These are phyloP conservation scores for Aschersonia sp. DNA, from an alignment of 2,329 filamentous ascomycete species.

Conservation along the genomic window DNA sequence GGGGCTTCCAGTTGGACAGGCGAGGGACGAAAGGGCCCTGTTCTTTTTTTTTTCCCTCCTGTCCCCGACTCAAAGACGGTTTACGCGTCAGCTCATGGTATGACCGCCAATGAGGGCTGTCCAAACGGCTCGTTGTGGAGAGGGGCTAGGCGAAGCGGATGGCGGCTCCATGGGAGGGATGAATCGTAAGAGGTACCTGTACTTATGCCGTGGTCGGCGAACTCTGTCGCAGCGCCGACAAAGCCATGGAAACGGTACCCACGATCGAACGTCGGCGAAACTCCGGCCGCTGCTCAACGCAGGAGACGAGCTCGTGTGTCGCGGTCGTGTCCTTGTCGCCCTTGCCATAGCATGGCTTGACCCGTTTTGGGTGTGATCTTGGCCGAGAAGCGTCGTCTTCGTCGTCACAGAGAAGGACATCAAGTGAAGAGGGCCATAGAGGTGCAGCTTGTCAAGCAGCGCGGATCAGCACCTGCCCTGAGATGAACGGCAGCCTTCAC, in stretches of 20 bases:
- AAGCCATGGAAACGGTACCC: background rate
- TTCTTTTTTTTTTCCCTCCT: background rate
- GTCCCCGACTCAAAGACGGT: constrained; percentile 10
- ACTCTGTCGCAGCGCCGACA: background rate
- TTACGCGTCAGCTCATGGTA: constrained; percentile 21
- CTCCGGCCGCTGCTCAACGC: no score
- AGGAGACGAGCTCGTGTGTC: no score
- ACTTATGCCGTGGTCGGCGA: background rate
- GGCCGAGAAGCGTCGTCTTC: no score
- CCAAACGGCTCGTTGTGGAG: constrained; percentile 2
- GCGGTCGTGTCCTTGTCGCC: no score
- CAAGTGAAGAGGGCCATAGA: no score
- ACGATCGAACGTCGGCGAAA: background rate
- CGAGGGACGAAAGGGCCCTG: constrained; percentile 1
- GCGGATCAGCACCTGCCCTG: no score
- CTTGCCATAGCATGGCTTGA: no score
- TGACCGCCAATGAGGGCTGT: constrained; percentile 14
- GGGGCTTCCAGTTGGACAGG: background rate
- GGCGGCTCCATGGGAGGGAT: background rate
- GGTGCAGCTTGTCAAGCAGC: no score
- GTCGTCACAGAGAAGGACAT: no score
- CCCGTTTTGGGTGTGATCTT: no score
- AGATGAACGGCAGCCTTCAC: no score
- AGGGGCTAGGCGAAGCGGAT: constrained; percentile 1
- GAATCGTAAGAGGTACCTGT: constrained; percentile 1